Evolutionary conservation across 129 eudicot genomes (phyloP), one percentile per base, ranked within the genome.

Genomic region (Escallonia herrerae): DNA sequence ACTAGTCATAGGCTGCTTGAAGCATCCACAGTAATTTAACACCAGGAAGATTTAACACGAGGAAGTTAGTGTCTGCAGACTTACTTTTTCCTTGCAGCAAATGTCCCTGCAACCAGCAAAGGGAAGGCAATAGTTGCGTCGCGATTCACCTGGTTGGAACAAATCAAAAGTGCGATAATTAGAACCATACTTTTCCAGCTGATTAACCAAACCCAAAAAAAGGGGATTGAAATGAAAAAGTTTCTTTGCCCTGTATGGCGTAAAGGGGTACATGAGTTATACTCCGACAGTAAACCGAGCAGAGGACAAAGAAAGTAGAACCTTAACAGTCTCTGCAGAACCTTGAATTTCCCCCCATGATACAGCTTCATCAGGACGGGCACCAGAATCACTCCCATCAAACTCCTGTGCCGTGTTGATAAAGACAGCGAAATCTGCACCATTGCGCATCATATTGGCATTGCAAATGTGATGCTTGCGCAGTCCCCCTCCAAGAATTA

Each of bases 111-210:
- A 38, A 87, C 95, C 37, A 85, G 73, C n/a, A 91, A 51, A 9
- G 97, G 97, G 73, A 91, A 87, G 0, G 97, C 96, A 67, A 87
- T 87, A n/a, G 95, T 91, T 62, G 97, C 97, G 83, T 87, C 97
- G 72, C 97, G 87, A 42, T 91, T 96, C 62, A 91, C 97, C 97
- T 87, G 83, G 43, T 70, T 44, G 39, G 9, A 60, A 41, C 58
- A 43, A 80, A 64, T 37, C 39, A 58, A 65, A 22, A 0, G n/a
- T n/a, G n/a, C 48, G n/a, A 60, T 10, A n/a, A 40, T 60, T 54
- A 48, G 10, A 64, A 45, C 56, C 40, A n/a, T n/a, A n/a, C n/a
- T n/a, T n/a, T n/a, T n/a, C n/a, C n/a, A n/a, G n/a, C n/a, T n/a
- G n/a, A n/a, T 42, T 62, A 39, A 33, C 12, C 38, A 3, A 10